phyloP scores from a whole-genome alignment of 306 rosid genomes.

The Biancaea sappan region DNA sequence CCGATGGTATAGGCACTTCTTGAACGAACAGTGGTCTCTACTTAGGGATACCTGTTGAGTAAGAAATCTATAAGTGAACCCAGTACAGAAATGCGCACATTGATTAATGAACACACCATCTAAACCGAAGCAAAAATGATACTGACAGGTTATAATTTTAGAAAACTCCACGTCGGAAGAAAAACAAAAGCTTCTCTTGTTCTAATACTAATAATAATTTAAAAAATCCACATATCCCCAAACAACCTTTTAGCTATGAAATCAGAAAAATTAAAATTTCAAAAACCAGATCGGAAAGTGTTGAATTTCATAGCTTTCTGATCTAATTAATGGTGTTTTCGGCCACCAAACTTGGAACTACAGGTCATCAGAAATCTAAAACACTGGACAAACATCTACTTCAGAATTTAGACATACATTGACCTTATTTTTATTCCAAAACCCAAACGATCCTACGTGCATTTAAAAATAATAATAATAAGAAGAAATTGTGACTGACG shows the following conservation, averaged over 20 bases:
- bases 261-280: slow-evolving; percentile 25
- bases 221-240: neutral
- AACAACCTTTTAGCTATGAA: slow-evolving; percentile 3
- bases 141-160: neutral
- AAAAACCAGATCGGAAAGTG: slow-evolving; percentile 10
- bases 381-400: slow-evolving; percentile 17
- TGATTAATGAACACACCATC: slow-evolving; percentile 5
- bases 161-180: slow-evolving; percentile 5
- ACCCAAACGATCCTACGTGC: slow-evolving; percentile 30
- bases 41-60: slow-evolving; percentile 34
- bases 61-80: slow-evolving; percentile 29
- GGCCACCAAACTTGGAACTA: slow-evolving; percentile 30
- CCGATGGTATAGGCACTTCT: neutral
- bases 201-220: neutral
- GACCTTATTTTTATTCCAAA: slow-evolving; percentile 21
- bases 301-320: slow-evolving; percentile 14
- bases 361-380: slow-evolving; percentile 18
- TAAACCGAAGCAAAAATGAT: slow-evolving; percentile 16
- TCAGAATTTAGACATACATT: slow-evolving; percentile 27
- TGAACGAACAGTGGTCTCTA: neutral
- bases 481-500: slow-evolving; percentile 4
- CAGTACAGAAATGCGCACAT: neutral
- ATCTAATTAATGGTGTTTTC: slow-evolving; percentile 22
- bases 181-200: slow-evolving; percentile 16
- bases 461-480: slow-evolving; percentile 24